phyloP scores from a whole-genome alignment of 371 early-diverging fungal genomes.

The Apophysomyces sp. region DNA sequence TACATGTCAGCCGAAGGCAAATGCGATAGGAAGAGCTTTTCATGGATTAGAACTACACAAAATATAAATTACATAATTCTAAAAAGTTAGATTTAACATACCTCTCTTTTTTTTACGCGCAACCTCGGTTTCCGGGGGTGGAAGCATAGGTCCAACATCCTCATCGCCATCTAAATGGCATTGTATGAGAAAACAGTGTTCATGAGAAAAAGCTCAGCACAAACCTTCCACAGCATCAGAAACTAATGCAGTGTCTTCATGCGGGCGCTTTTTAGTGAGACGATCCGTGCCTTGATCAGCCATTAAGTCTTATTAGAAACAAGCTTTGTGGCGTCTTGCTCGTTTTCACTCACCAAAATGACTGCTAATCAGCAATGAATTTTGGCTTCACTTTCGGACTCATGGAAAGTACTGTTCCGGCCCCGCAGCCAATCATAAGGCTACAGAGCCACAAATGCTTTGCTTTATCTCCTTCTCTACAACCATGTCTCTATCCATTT shows the following conservation, averaged over 20 bases:
- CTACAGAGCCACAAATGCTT: too few relatives aligned
- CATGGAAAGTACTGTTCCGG: too few relatives aligned
- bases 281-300: neutral
- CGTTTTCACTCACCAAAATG: too few relatives aligned
- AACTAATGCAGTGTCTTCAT: neutral
- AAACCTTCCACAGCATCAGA: constrained; percentile 1
- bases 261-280: neutral
- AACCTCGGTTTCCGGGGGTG: constrained; percentile 29
- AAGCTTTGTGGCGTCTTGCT: neutral
- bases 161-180: constrained; percentile 19
- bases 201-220: neutral
- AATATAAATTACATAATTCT: neutral
- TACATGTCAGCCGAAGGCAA: constrained; percentile 89
- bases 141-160: constrained; percentile 43
- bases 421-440: too few relatives aligned
- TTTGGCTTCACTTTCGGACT: neutral
- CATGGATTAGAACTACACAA: constrained; percentile 65
- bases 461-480: too few relatives aligned
- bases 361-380: neutral
- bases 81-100: constrained; percentile 4
- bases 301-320: neutral
- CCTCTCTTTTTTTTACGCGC: constrained; percentile 43
- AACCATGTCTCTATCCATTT: too few relatives aligned
- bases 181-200: neutral
- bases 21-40: constrained; percentile 71